Conservation (phyloP, 2,329 filamentous ascomycete genomes). For the Fusarium zealandicum region DNA sequence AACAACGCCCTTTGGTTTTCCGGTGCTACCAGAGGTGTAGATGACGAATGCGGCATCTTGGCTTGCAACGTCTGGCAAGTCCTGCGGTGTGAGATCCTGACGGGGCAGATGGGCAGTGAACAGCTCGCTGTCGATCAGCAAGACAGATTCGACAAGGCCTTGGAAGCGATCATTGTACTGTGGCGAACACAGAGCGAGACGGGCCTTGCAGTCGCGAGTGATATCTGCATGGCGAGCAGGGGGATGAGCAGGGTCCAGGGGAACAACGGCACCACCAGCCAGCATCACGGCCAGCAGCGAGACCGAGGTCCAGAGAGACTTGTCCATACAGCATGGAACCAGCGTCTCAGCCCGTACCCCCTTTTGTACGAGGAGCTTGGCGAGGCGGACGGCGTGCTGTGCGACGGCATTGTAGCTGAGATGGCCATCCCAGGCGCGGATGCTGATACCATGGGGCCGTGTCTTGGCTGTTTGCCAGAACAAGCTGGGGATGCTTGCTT, state of each 20-base stretch:
- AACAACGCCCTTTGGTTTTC: slow-evolving; percentile 35
- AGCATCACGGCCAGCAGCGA: slow-evolving; percentile 38
- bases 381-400: slow-evolving; percentile 5
- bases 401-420: slow-evolving; percentile 23
- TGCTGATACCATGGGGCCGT: not conserved
- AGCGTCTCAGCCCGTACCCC: slow-evolving; percentile 9
- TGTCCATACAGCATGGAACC: slow-evolving; percentile 37
- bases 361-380: not conserved
- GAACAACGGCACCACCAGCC: slow-evolving; percentile 36
- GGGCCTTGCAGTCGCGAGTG: slow-evolving; percentile 8
- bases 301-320: slow-evolving; percentile 34
- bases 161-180: slow-evolving; percentile 14
- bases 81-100: not conserved
- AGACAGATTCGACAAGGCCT: not conserved
- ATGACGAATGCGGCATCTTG: slow-evolving; percentile 25
- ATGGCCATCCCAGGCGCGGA: slow-evolving; percentile 34
- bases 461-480: slow-evolving; percentile 14
- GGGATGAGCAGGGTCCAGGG: slow-evolving; percentile 35
- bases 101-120: not conserved
- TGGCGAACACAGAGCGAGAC: slow-evolving; percentile 14
- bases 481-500: slow-evolving; percentile 1
- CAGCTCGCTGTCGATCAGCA: not conserved
- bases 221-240: slow-evolving; percentile 16
- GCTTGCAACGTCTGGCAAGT: not conserved
- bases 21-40: slow-evolving; percentile 39